Base-by-base conservation (phyloP, 805 yeast genomes). In the Saturnispora saitoi region DNA sequence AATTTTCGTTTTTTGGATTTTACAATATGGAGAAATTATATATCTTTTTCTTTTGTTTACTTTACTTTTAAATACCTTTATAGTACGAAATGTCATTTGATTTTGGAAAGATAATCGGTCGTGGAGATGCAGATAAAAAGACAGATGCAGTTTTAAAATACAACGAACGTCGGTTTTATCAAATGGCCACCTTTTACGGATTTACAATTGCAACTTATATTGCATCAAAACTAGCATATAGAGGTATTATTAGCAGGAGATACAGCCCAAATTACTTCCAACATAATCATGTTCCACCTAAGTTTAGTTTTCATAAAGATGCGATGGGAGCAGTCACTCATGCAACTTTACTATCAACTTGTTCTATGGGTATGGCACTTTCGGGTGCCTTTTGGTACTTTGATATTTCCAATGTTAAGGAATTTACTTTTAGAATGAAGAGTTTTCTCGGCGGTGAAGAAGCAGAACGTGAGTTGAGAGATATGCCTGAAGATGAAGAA, bases 271-370 rank as follows among this genome's bases (percentile, higher is more conserved):
- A 74, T 39, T 71, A 81, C 57, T 90, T 86, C 65, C 89, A 86
- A 57, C 87, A 90, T 11, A 89, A 89, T 65, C 91, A 88, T 58
- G 75, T 78, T 49, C 95, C 95, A 2, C 96, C 96, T 4, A 72
- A 80, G n/a, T 84, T 82, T 59, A 82, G 85, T 29, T 81, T 86
- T 61, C 80, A 86, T 52, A 77, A 79, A 48, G 96, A 89, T 62
- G 96, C 96, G 2, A 77, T 87, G 31, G 79, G 81, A 37, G 96
- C 96, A 0, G 87, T 90, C 3, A 78, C 83, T 0, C 82, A 86
- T 37, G 95, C 96, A 2, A 78, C 95, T 0, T 66, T 84, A 42
- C 67, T 90, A 15, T 86, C 96, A 2, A 73, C 81, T 0, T 75
- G 88, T 1, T 77, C 87, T 0, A 75, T 83, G 56, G 76, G 86